Evolutionary conservation across 495 filamentous ascomycete species (phyloP).

Genomic region (Gamarada debralockiae): DNA sequence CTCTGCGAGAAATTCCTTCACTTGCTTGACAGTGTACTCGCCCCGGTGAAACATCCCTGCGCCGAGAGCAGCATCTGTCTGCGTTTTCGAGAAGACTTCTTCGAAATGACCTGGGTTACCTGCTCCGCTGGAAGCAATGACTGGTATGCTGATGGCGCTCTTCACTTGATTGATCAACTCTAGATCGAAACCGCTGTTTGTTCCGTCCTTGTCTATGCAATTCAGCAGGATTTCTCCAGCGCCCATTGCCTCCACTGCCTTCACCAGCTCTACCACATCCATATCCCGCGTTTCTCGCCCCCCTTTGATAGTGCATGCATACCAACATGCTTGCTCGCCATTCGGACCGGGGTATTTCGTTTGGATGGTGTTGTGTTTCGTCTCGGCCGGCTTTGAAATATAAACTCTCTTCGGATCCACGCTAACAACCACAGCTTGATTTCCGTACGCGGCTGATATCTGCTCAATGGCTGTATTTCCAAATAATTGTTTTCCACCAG

Average conservation of each 20-base stretch:
- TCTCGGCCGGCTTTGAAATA: conserved; percentile 66
- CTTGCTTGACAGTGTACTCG: conserved; percentile 90
- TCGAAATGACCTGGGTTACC: conserved; percentile 86
- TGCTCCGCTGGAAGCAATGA: conserved; percentile 93
- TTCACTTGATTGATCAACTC: conserved; percentile 91
- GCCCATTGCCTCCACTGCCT: conserved; percentile 94
- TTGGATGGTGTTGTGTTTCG: conserved; percentile 71
- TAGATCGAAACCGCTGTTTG: conserved; percentile 91
- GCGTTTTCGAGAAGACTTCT: conserved; percentile 83
- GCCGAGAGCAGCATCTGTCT: conserved; percentile 87
- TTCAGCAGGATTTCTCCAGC: conserved; percentile 92
- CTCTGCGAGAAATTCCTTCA: conserved; percentile 77
- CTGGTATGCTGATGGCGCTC: conserved; percentile 76
- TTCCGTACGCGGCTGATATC: conserved; percentile 90
- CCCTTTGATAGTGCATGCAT: conserved; percentile 95
- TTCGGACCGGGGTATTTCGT: conserved; percentile 66
- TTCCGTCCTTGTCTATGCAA: conserved; percentile 96
- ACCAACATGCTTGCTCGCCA: conserved; percentile 89
- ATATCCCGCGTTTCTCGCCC: conserved; percentile 87
- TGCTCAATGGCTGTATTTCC: conserved; percentile 91
- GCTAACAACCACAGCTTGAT: conserved; percentile 94
- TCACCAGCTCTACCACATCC: conserved; percentile 81
- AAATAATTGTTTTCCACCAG: conserved; percentile 56
- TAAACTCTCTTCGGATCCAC: conserved; percentile 92
- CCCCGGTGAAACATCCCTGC: conserved; percentile 97